Evolutionary conservation across 768 basidiomycete species (phyloP), one percentile per base, ranked within the genome.

Genomic region (Hysterangium stoloniferum): DNA sequence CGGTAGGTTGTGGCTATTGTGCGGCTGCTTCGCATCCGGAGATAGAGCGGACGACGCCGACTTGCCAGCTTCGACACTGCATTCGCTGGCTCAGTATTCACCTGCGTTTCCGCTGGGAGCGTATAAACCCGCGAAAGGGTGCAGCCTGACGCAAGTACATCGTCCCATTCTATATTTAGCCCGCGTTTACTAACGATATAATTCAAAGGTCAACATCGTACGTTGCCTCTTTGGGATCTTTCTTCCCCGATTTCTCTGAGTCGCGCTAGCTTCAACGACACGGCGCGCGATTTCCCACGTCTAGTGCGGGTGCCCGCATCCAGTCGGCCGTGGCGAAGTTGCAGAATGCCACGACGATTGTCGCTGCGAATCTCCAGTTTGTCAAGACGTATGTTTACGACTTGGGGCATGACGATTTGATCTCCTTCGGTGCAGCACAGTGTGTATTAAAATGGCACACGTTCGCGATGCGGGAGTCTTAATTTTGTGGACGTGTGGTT

Each of bases 211-310:
- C 29, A 79, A 83, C 55, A 74, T 83, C 37, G 82, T 82, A 60
- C 54, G 79, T 52, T 28, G 12, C 17, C 40, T 34, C 40, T 27
- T 32, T 33, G 7, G 25, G 22, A 53, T 24, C 12, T 20, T 50
- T 15, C 19, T 9, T 6, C 36, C 24, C 28, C 17, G 20, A 28
- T 44, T 36, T 50, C 6, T 11, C 28, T 28, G n/a, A 52, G 13
- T 38, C 37, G 8, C 27, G 29, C 13, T 25, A 90, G 87, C 68
- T 93, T 7, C 83, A 90, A 65, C 72, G 89, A 9, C 89, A 93
- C 59, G 88, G 87, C 2, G 79, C 86, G 1, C 78, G 89, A 28
- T 90, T 73, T 57, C 89, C 89, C 0, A 90, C 87, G 0, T 56
- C 60, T 0, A 69, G 71, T 1, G 72, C 76, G 9, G 61, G 71